Percentiles rank a stretch among this genome's conserved stretches.
These are phyloP conservation scores for Aspergillus sojae DNA, from an alignment of 2,329 filamentous ascomycete genomes.

Conservation along the genomic window DNA sequence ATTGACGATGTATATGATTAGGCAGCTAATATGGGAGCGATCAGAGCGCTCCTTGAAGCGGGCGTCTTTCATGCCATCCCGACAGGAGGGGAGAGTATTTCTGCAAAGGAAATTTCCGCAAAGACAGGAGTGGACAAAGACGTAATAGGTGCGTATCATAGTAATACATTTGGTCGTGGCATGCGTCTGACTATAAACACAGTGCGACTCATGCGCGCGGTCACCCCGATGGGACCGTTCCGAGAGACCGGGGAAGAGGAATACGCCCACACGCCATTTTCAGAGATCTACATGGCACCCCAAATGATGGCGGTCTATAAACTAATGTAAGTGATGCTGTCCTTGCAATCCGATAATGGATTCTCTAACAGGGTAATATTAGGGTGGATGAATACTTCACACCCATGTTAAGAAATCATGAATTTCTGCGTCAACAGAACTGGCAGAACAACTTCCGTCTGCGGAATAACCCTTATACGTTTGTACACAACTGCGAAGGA, in stretches of 20 bases:
- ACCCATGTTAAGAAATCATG: slow-evolving; percentile 16
- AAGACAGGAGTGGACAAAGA: slow-evolving; percentile 16
- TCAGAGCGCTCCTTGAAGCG: slow-evolving; percentile 23
- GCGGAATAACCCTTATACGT: slow-evolving; percentile 22
- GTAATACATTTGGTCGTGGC: not conserved
- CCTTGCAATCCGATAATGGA: not conserved
- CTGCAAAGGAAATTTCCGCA: slow-evolving; percentile 12
- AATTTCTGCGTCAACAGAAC: slow-evolving; percentile 20
- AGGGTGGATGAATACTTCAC: slow-evolving; percentile 19
- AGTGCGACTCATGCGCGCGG: slow-evolving; percentile 26
- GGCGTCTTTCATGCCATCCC: slow-evolving; percentile 27
- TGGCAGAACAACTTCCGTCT: slow-evolving; percentile 19
- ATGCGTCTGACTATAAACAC: not conserved
- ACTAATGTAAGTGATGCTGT: slow-evolving; percentile 8
- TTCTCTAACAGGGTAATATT: not conserved
- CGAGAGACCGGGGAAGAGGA: slow-evolving; percentile 19
- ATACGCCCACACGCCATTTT: slow-evolving; percentile 25
- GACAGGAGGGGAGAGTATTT: slow-evolving; percentile 18
- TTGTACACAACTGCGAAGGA: slow-evolving; percentile 19
- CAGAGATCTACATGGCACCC: slow-evolving; percentile 19
- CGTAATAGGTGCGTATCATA: slow-evolving; percentile 5
- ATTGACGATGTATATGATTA: slow-evolving; percentile 2
- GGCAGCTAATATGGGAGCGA: slow-evolving; percentile 22
- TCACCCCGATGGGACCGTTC: slow-evolving; percentile 23
- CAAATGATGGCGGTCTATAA: slow-evolving; percentile 18